Base-by-base conservation (phyloP, 2,329 filamentous ascomycete genomes). In the Epichloe uncinata region DNA sequence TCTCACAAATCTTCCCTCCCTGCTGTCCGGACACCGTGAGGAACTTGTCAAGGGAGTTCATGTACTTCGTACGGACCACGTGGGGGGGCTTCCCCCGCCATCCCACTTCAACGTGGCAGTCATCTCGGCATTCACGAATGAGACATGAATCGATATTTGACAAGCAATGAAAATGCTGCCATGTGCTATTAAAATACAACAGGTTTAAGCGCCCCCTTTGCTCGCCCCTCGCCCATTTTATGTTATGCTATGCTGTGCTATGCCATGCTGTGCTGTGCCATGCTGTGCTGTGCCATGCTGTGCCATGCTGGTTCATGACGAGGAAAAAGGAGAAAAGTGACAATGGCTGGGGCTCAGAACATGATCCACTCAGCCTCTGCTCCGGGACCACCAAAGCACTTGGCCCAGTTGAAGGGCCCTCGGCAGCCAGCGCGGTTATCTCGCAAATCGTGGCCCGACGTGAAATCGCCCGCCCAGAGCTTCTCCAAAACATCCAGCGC, bases 401-500 rank as follows among this genome's bases (percentile, higher is more conserved):
- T 73, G 3, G 74, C 71, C 77, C 77, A 80, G 65, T 73, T 75
- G 60, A 80, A 79, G 8, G 75, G 75, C 41, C 74, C 73, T 46
- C 71, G 66, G 50, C 68, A 65, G 50, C 62, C 63, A 43, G 64
- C 65, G 47, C 58, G 63, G 18, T 63, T 61, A 46, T 60, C 65
- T 18, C 61, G 55, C 45, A 60, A 58, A 47, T 67, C 64, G 6
- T 41, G 33, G 30, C 68, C 65, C 42, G 68, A 67, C 51, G 66
- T 60, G 56, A 62, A 66, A 46, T 80, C 75, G 45, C 74, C 76
- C 12, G 73, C 73, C 90, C 91, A 96, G 15, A 95, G 77, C 59
- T 82, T 81, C 71, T 96, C 90, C 41, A 96, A 69, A 3, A 95
- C 81, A 59, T 93, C 86, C 26, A 96, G 74, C 7, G 86, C 88